Evolutionary conservation across 1,139 yeast genomes (phyloP).

Genomic region (Geotrichum bryndzae): DNA sequence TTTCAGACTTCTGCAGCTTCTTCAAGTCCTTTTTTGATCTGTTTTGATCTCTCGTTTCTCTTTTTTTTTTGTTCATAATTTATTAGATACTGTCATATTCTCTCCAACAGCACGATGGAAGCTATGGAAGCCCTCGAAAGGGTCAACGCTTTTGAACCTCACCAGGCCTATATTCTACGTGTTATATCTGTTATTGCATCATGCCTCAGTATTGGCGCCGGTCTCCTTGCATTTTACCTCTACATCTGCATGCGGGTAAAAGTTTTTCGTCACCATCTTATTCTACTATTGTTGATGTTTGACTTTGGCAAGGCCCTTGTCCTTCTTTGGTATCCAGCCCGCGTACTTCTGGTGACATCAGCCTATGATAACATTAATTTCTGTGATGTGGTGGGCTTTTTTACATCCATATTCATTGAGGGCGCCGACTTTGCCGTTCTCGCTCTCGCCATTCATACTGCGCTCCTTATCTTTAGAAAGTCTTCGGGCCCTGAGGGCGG

Average conservation of each 20-base stretch:
- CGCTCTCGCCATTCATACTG: constrained; percentile 79
- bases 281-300: constrained; percentile 57
- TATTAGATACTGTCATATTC: neutral
- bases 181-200: constrained; percentile 31
- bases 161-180: constrained; percentile 27
- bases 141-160: constrained; percentile 18
- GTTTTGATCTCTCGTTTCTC: neutral
- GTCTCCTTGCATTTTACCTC: constrained; percentile 32
- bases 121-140: neutral
- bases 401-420: constrained; percentile 75
- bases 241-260: constrained; percentile 30
- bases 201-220: constrained; percentile 30
- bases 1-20: neutral
- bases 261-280: constrained; percentile 41
- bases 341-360: constrained; percentile 47
- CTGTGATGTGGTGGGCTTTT: constrained; percentile 75
- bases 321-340: constrained; percentile 63
- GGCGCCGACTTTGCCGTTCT: constrained; percentile 85
- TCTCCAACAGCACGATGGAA: neutral
- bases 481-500: constrained; percentile 64
- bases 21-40: neutral
- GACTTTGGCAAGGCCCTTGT: constrained; percentile 72
- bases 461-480: constrained; percentile 54
- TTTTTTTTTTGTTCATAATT: neutral
- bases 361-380: constrained; percentile 51